These are phyloP conservation scores for Trichoderma asperellum DNA, from an alignment of 2,329 filamentous ascomycete genomes.

Conservation along the genomic window DNA sequence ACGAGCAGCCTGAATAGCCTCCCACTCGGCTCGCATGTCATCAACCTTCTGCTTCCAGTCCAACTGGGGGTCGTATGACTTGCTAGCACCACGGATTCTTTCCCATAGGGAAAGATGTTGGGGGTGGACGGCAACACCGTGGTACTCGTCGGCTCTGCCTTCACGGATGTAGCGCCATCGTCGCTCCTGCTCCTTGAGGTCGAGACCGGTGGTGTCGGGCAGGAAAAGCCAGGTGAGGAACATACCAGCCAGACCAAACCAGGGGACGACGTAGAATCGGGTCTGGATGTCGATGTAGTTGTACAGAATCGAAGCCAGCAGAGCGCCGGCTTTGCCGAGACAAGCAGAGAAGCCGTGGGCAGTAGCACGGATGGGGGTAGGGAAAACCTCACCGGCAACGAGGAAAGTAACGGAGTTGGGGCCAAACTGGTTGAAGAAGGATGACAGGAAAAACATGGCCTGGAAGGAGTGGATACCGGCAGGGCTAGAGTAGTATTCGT, in stretches of 20 bases:
- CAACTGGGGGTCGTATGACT: conserved; percentile 78
- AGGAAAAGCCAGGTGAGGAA: conserved; percentile 83
- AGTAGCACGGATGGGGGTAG: conserved; percentile 87
- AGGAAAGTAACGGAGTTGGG: conserved; percentile 97
- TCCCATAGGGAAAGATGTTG: conserved; percentile 89
- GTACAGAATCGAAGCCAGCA: conserved; percentile 86
- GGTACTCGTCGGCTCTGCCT: conserved; percentile 80
- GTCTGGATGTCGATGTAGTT: conserved; percentile 87
- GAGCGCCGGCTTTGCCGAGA: conserved; percentile 83
- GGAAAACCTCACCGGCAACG: conserved; percentile 94
- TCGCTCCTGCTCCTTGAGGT: conserved; percentile 96
- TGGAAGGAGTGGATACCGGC: conserved; percentile 86
- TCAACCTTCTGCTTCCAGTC: conserved; percentile 85
- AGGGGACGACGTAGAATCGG: conserved; percentile 91
- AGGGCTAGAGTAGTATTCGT: conserved; percentile 75
- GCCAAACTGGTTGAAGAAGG: conserved; percentile 99
- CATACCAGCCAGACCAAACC: conserved; percentile 90
- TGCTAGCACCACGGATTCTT: conserved; percentile 74
- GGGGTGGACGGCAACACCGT: conserved; percentile 89
- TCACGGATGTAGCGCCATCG: conserved; percentile 86
- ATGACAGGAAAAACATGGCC: conserved; percentile 96
- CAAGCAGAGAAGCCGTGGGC: conserved; percentile 96
- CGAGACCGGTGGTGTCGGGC: conserved; percentile 94
- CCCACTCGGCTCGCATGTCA: conserved; percentile 74
- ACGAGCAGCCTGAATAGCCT: conserved; percentile 52